Evolutionary conservation across 2,329 filamentous ascomycete genomes (phyloP).

Genomic region (Monascus ruber): DNA sequence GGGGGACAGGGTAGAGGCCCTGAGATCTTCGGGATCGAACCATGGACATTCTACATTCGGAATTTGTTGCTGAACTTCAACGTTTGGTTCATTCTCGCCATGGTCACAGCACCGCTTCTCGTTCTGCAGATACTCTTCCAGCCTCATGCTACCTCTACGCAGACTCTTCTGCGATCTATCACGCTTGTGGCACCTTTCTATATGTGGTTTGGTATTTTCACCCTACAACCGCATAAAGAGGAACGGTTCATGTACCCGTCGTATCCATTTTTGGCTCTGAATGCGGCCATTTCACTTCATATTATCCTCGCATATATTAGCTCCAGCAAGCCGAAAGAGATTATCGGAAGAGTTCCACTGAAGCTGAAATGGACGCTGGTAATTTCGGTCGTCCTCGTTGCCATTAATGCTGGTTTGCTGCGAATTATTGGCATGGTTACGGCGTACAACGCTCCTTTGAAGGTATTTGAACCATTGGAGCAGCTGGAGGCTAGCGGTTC

Average conservation of each 20-base stretch:
- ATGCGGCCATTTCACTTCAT: constrained; percentile 75
- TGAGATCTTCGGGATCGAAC: constrained; percentile 87
- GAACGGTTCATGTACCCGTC: constrained; percentile 97
- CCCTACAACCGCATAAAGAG: constrained; percentile 88
- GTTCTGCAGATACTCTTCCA: constrained; percentile 58
- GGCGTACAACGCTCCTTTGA: constrained; percentile 73
- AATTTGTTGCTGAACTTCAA: constrained; percentile 94
- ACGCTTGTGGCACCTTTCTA: constrained; percentile 82
- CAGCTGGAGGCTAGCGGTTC: constrained; percentile 48
- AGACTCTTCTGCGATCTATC: constrained; percentile 62
- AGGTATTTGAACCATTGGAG: constrained; percentile 41
- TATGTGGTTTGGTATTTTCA: constrained; percentile 87
- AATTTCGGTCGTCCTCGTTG: constrained; percentile 48
- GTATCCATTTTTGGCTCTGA: constrained; percentile 82
- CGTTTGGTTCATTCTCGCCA: constrained; percentile 74
- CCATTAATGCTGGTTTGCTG: constrained; percentile 55
- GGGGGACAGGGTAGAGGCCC: constrained; percentile 66
- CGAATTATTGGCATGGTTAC: constrained; percentile 67
- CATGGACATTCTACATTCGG: constrained; percentile 92
- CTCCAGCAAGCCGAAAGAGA: constrained; percentile 52
- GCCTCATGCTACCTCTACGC: constrained; percentile 49
- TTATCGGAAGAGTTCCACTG: constrained; percentile 61
- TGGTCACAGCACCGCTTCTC: constrained; percentile 64
- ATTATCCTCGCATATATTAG: constrained; percentile 67
- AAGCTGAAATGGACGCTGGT: constrained; percentile 61